Conservation (phyloP, 1,284 basidiomycete genomes). For the Hemileia vastatrix region DNA sequence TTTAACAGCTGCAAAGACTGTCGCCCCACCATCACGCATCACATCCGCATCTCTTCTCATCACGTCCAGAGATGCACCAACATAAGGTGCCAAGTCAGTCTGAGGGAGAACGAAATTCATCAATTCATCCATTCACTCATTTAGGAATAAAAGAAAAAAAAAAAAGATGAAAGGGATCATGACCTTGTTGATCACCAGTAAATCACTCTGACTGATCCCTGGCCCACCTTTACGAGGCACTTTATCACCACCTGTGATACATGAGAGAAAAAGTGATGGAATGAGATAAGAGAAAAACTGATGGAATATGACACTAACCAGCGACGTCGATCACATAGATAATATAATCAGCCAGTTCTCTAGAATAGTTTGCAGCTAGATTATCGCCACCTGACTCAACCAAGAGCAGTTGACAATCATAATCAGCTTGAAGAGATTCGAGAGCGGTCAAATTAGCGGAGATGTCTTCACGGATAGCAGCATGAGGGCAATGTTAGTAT, state of each 20-base stretch:
- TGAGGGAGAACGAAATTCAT: conserved; percentile 41
- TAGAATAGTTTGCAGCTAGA: conserved; percentile 82
- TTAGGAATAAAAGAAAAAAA: neutral
- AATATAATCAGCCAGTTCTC: conserved; percentile 94
- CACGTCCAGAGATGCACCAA: conserved; percentile 83
- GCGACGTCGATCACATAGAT: conserved; percentile 65
- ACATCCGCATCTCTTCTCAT: conserved; percentile 86
- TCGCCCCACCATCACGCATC: conserved; percentile 91
- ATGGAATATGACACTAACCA: neutral
- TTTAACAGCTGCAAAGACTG: conserved; percentile 79
- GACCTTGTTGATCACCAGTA: conserved; percentile 91
- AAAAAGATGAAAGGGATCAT: conserved; percentile 16
- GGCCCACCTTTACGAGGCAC: conserved; percentile 96
- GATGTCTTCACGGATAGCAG: conserved; percentile 69
- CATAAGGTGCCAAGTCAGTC: conserved; percentile 86
- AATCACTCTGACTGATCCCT: conserved; percentile 75
- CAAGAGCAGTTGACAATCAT: conserved; percentile 43
- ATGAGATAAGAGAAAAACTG: neutral
- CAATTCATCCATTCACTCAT: neutral
- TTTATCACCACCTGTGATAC: conserved; percentile 70
- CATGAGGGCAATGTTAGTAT: conserved; percentile 40
- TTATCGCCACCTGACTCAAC: conserved; percentile 96
- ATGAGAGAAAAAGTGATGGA: neutral
- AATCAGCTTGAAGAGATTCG: conserved; percentile 85
- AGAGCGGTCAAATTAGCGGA: conserved; percentile 91